A percentile compares a stretch with the other conserved stretches of the same genome.
Evolutionary conservation across 257 asterid genomes (phyloP).

Genomic region (Solanum verrucosum): DNA sequence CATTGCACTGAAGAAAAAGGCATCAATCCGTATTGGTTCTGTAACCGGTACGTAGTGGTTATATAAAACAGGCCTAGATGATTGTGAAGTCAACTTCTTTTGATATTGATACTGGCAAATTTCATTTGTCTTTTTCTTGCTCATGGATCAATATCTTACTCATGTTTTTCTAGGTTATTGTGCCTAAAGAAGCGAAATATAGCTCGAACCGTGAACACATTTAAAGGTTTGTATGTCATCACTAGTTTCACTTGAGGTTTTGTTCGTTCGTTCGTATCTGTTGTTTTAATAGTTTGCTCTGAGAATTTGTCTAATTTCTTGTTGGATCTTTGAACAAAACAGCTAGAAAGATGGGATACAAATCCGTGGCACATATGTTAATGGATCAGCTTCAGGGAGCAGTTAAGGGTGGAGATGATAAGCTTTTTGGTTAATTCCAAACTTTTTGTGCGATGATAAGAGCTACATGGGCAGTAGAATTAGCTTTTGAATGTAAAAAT

Average conservation of each 20-base stretch:
- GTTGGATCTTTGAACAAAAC: neutral
- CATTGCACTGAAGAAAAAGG: constrained; percentile 67
- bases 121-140: neutral
- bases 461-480: neutral
- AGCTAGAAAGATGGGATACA: constrained; percentile 69
- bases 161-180: constrained; percentile 34
- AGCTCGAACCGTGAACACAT: constrained; percentile 62
- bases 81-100: neutral
- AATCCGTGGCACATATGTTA: constrained; percentile 76
- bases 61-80: neutral
- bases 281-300: neutral
- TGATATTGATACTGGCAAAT: neutral
- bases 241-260: neutral
- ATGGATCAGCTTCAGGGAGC: constrained; percentile 53
- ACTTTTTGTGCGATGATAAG: neutral
- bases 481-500: neutral
- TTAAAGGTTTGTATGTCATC: constrained; percentile 39
- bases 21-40: constrained; percentile 71
- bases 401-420: constrained; percentile 8
- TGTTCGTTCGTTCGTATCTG: neutral
- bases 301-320: neutral
- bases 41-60: constrained; percentile 51
- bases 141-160: neutral
- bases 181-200: constrained; percentile 69
- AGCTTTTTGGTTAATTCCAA: no score